phyloP scores from a whole-genome alignment of 2,329 filamentous ascomycete species.

The Paecilomyces variotii region DNA sequence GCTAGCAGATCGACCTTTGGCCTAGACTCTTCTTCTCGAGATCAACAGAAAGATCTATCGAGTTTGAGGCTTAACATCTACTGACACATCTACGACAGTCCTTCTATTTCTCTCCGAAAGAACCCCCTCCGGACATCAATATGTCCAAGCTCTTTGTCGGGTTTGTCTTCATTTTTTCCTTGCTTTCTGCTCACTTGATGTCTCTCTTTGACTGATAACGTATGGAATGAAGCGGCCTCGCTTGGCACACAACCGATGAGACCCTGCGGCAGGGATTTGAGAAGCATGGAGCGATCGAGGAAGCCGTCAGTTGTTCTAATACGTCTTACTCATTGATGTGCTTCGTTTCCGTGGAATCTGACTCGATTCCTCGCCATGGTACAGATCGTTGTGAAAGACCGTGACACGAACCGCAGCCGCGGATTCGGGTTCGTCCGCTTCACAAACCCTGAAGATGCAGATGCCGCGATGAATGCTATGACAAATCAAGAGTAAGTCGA shows the following conservation, averaged over 20 bases:
- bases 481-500: conserved; percentile 59
- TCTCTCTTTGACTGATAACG: conserved; percentile 11
- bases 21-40: neutral
- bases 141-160: conserved; percentile 97
- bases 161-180: conserved; percentile 45
- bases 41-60: neutral
- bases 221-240: conserved; percentile 64
- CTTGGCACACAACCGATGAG: conserved; percentile 93
- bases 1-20: neutral
- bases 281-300: conserved; percentile 82
- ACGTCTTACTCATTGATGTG: conserved; percentile 5
- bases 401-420: conserved; percentile 90
- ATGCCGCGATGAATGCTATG: conserved; percentile 35
- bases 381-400: conserved; percentile 95
- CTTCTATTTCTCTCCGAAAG: neutral
- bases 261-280: conserved; percentile 87
- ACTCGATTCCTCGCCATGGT: conserved; percentile 7
- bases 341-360: conserved; percentile 1
- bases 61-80: neutral
- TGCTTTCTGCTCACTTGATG: conserved; percentile 6
- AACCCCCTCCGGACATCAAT: conserved; percentile 13
- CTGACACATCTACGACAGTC: neutral
- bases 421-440: conserved; percentile 97
- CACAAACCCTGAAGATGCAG: conserved; percentile 39
- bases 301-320: conserved; percentile 65